Evolutionary conservation across 2,329 filamentous ascomycete genomes (phyloP), one percentile per base, ranked within the genome.

Genomic region (Arthrobotrys pseudoclavata): DNA sequence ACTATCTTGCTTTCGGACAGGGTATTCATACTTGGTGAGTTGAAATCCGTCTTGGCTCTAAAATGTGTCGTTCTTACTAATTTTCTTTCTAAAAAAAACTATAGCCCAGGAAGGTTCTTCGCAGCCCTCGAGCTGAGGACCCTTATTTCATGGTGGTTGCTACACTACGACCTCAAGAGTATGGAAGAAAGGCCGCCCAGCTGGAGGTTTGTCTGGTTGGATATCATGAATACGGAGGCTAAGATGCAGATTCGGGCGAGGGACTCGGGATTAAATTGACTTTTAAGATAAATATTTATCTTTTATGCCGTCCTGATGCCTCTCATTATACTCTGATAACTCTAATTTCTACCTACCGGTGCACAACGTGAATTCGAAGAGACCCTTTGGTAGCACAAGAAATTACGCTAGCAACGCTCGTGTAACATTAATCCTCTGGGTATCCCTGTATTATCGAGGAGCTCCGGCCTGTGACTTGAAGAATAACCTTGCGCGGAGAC

Each of bases 81-180:
- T 60, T 10, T 40, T 55, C 34, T 9, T 47, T 66, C 10, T 34
- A 18, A 4, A 20, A 37, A 20, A 29, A 12, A 34, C 3, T 31
- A 40, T 60, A 72, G 75, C n/a, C 75, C 75, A 7, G 75, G 75
- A 15, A 68, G 75, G n/a, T 79, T 79, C 47, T 79, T 79, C 29
- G 68, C 75, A 15, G 63, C 68, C 1, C 68, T 48, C 24, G 75
- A 79, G 26, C 29, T 79, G 7, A 57, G 75, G 6, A 61, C 68
- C 29, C 18, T 79, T 29, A 69, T 79, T n/a, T 47, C 75, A 13
- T 79, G 69, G 68, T 69, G 71, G 48, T 18, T 79, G 18, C 52
- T 79, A 31, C 53, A 64, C 18, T 79, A 79, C 24, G 75, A 79
- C n/a, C 3, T 79, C 4, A 79, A 79, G 31, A 26, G 63, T 6